Conservation (phyloP, 1,284 basidiomycete species). For the Ceratobasidium sp. region DNA sequence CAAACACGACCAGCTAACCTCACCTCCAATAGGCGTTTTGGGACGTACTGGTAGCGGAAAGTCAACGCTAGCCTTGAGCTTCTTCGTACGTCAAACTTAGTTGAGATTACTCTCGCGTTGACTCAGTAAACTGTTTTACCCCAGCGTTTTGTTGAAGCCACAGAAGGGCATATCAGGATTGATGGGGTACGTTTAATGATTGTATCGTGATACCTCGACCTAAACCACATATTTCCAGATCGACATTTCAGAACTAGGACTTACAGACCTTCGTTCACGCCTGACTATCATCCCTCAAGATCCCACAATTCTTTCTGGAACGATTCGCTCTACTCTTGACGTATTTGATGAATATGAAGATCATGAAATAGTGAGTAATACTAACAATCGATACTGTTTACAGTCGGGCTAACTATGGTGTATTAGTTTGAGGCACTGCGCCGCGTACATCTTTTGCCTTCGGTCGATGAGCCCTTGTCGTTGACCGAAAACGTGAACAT, state of each 20-base stretch:
- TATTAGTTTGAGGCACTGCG: conserved; percentile 83
- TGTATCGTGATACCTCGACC: background rate
- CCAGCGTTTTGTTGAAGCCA: conserved; percentile 95
- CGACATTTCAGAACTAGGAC: conserved; percentile 86
- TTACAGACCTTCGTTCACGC: conserved; percentile 81
- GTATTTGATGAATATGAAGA: conserved; percentile 92
- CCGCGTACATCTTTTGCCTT: conserved; percentile 84
- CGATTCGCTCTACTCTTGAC: conserved; percentile 87
- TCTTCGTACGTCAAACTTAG: conserved; percentile 48
- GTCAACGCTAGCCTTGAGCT: conserved; percentile 54
- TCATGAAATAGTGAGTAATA: conserved; percentile 73
- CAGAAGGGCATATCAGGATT: conserved; percentile 81
- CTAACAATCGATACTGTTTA: background rate
- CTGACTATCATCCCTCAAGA: conserved; percentile 97
- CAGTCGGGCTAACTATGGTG: background rate
- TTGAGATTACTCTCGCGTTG: background rate
- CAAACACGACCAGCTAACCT: conserved; percentile 54
- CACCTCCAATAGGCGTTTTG: conserved; percentile 77
- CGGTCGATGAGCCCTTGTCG: conserved; percentile 59
- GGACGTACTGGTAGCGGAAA: conserved; percentile 83
- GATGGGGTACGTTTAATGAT: conserved; percentile 63
- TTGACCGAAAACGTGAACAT: conserved; percentile 79
- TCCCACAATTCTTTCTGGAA: conserved; percentile 89
- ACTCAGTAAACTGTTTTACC: conserved; percentile 65
- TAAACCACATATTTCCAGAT: conserved; percentile 51